A percentile compares a stretch with the other conserved stretches of the same genome.
Evolutionary conservation across 495 filamentous ascomycete genomes (phyloP).

Genomic region (Immersiella caudata): DNA sequence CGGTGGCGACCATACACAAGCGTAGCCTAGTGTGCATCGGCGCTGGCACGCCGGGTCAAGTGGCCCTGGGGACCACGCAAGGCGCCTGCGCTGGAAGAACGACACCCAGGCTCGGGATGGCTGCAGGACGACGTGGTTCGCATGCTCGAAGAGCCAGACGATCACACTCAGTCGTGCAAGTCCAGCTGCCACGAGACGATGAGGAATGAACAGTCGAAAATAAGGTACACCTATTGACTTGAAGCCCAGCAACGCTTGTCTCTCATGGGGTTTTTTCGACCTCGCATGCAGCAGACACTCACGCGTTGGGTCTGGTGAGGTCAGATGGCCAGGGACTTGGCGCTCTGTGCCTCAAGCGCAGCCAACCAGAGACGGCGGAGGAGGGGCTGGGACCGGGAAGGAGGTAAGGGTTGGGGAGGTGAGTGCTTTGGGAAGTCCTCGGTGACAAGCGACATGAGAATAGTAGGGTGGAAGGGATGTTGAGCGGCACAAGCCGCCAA

Average conservation of each 20-base stretch:
- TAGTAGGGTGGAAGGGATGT: neutral
- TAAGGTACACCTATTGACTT: neutral
- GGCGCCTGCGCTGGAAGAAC: slow-evolving; percentile 32
- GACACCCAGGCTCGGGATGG: slow-evolving; percentile 10
- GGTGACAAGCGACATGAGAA: slow-evolving; percentile 1
- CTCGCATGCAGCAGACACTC: slow-evolving; percentile 32
- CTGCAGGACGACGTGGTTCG: slow-evolving; percentile 8
- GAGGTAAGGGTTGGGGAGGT: slow-evolving; percentile 29
- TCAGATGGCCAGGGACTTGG: slow-evolving; percentile 42
- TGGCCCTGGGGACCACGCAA: slow-evolving; percentile 29
- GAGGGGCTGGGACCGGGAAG: slow-evolving; percentile 35
- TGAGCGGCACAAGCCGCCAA: neutral
- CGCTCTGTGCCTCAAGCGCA: slow-evolving; percentile 33
- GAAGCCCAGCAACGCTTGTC: neutral
- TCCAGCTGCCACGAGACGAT: neutral
- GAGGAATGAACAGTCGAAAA: neutral
- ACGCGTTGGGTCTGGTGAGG: slow-evolving; percentile 37
- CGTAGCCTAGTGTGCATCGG: slow-evolving; percentile 33
- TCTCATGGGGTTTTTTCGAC: neutral
- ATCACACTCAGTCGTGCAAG: slow-evolving; percentile 5
- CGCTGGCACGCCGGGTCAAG: slow-evolving; percentile 37
- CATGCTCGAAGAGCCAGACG: neutral
- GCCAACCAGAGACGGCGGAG: slow-evolving; percentile 37
- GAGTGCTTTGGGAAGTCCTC: slow-evolving; percentile 17
- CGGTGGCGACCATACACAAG: slow-evolving; percentile 41